Base-by-base conservation (phyloP, 805 yeast species). In the Starmerella stigmatis region DNA sequence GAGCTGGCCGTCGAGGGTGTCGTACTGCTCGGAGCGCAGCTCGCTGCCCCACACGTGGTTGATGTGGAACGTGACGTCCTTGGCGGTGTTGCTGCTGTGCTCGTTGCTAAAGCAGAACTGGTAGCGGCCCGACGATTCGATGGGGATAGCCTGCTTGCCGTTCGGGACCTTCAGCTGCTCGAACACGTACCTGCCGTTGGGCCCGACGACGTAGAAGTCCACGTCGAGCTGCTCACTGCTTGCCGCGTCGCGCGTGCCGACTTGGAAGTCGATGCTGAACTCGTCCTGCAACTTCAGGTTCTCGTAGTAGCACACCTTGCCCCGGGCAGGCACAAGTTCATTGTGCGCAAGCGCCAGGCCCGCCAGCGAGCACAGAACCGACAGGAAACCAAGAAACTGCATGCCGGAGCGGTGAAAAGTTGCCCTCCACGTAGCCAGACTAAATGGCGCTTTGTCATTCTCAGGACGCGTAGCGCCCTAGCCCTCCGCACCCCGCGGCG, bases 61-160 rank as follows among this genome's bases (percentile, higher is more conserved):
- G 47, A 89, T 85, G 64, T 89, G 92, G 73, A 89, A 89, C 0
- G 95, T 81, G 30, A 89, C 94, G 61, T 89, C 98, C 64, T 86
- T 81, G 42, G 92, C 84, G 34, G 73, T 75, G 38, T 79, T 61
- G 17, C 75, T 69, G 6, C 84, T 71, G 57, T 75, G 78, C 64
- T 86, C 96, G 64, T 92, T 89, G 55, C 89, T 77, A 71, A 89
- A 89, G 67, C 98, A 89, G 71, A 83, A 92, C 52, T 76, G 73
- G 68, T 77, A 82, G 60, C 79, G 81, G 44, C 97, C 97, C 45
- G 65, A 63, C 49, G 71, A 65, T 43, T 73, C 68, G 41, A 94
- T 89, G 48, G 70, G 74, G 49, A 84, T 64, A 13, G 78, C 69
- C 49, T 76, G 76, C 51, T 85, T 94, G 34, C 94, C 96, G 60